phyloP scores from a whole-genome alignment of 2,329 filamentous ascomycete genomes.

The Rutstroemia sp. region DNA sequence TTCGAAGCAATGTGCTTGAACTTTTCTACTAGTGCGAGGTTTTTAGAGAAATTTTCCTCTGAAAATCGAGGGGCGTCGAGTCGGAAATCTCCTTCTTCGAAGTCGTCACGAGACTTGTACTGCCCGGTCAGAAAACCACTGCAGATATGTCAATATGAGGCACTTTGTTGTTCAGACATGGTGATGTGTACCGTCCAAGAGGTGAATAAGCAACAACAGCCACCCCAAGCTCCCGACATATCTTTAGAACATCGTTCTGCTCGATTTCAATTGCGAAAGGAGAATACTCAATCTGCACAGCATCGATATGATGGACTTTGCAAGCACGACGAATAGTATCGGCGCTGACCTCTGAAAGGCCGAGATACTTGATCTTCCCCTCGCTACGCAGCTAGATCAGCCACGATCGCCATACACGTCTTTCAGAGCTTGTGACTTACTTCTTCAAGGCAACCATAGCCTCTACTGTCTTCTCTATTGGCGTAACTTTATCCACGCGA shows the following conservation, averaged over 20 bases:
- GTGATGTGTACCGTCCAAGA: constrained; percentile 34
- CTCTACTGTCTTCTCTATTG: constrained; percentile 38
- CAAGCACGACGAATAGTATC: constrained; percentile 43
- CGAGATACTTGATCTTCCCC: constrained; percentile 51
- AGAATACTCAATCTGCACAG: constrained; percentile 48
- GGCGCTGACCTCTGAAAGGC: constrained; percentile 45
- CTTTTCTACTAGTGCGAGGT: constrained; percentile 39
- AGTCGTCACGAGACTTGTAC: constrained; percentile 38
- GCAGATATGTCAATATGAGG: neutral
- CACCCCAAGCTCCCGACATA: constrained; percentile 49
- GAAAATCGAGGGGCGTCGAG: constrained; percentile 37
- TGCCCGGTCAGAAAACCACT: constrained; percentile 47
- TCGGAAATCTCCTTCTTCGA: constrained; percentile 43
- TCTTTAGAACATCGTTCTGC: constrained; percentile 41
- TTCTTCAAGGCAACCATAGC: constrained; percentile 34
- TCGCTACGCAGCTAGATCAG: constrained; percentile 21
- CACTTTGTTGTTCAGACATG: neutral
- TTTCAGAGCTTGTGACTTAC: neutral
- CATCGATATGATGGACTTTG: constrained; percentile 41
- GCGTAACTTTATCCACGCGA: constrained; percentile 32
- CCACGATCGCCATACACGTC: neutral
- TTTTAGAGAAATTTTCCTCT: constrained; percentile 44
- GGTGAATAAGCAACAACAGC: constrained; percentile 51
- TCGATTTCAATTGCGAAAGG: constrained; percentile 53
- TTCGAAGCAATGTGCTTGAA: constrained; percentile 39